phyloP scores from a whole-genome alignment of 345 rosid species.

The Arabidopsis suecica region DNA sequence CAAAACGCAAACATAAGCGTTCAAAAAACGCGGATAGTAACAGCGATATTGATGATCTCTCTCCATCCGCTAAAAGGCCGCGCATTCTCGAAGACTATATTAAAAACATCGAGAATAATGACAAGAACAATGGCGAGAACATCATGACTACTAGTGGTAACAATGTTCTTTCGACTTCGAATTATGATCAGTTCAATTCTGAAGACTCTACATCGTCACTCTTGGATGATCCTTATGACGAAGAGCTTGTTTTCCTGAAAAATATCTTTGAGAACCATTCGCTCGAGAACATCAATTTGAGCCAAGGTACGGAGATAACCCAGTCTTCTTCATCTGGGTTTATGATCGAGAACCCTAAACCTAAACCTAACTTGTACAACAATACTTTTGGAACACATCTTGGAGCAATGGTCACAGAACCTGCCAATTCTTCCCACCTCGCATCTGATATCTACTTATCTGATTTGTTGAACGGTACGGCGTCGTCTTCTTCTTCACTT shows the following conservation, averaged over 20 bases:
- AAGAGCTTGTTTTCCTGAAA: constrained; percentile 71
- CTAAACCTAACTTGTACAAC: constrained; percentile 27
- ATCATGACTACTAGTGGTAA: neutral
- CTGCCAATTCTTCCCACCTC: constrained; percentile 40
- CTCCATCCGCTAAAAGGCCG: constrained; percentile 49
- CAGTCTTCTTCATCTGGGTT: constrained; percentile 30
- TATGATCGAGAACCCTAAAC: constrained; percentile 40
- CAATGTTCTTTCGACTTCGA: constrained; percentile 14
- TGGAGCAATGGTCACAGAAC: constrained; percentile 26
- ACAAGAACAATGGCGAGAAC: constrained; percentile 31
- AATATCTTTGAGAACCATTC: constrained; percentile 54
- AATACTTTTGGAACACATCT: constrained; percentile 10
- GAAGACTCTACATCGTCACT: constrained; percentile 45
- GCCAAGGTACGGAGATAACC: constrained; percentile 15
- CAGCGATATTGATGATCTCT: constrained; percentile 21
- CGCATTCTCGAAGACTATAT: constrained; percentile 84
- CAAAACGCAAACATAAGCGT: constrained; percentile 65
- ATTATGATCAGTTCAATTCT: constrained; percentile 33
- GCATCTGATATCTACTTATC: constrained; percentile 69
- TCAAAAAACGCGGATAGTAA: constrained; percentile 21
- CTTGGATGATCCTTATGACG: constrained; percentile 62
- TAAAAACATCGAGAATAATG: constrained; percentile 52
- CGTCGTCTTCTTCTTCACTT: constrained; percentile 36
- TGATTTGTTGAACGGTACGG: constrained; percentile 58
- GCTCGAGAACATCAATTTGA: constrained; percentile 28